Evolutionary conservation across 371 early-diverging fungal species (phyloP), one percentile per base, ranked within the genome.

Genomic region (Apophysomyces ossiformis): DNA sequence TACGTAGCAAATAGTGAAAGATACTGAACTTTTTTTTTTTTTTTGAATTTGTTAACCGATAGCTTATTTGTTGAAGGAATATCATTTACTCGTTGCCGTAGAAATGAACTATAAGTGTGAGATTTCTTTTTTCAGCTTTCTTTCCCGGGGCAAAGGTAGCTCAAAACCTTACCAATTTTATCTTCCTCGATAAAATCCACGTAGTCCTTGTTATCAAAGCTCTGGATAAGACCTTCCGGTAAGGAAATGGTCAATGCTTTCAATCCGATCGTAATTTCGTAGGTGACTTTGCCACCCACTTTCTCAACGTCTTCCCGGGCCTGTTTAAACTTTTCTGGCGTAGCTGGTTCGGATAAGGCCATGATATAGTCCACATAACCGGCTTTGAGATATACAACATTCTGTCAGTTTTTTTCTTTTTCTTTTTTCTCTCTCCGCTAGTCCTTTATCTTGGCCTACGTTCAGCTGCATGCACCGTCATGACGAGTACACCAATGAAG

Each of bases 161-260:
- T 26, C 32, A 26, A 26, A 26, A 3, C 91, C 91, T 57, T 66
- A 74, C 74, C 70, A 68, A 64, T 58, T 63, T 68, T 66, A 58
- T 74, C 74, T 45, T 64, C 41, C 38, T 74, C 74, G 57, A 74
- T 70, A 54, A 74, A 74, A 47, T 74, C 70, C 36, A 74, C 63
- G 46, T 74, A 74, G 32, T 70, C 69, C 45, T 74, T 74, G 44
- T 37, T 47, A 37, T 66, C 69, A 57, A 74, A 64, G 0, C 69
- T 64, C 5, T 37, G 63, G 54, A 66, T 37, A 36, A 59, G 63
- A 43, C 65, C 64, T 41, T 66, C 58, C 1, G 74, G 74, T 26
- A 74, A 57, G 18, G 63, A 58, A 13, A 69, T 37, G 18, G 67
- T 65, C 26, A 74, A 45, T 16, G 64, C 74, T 15, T 68, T 66